phyloP scores from a whole-genome alignment of 441 rosid species.

The Gossypium schwendimanii region DNA sequence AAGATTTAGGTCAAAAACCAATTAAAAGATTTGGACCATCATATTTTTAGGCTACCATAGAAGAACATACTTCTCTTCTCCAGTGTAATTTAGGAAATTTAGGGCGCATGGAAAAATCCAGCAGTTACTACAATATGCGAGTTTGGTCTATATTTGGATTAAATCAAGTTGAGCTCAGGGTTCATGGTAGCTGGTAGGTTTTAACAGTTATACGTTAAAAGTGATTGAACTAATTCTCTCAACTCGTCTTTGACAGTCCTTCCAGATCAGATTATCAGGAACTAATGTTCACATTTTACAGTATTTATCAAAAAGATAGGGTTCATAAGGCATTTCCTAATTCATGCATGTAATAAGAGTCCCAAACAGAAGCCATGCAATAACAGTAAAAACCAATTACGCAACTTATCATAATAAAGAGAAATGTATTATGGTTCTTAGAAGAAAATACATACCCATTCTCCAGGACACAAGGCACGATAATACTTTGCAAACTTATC shows the following conservation, averaged over 20 bases:
- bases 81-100: neutral
- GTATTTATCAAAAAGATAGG: neutral
- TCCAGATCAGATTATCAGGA: neutral
- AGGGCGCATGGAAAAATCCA: neutral
- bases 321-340: neutral
- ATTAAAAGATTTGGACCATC: neutral
- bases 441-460: constrained; percentile 64
- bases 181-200: neutral
- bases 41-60: neutral
- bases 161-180: neutral
- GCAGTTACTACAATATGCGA: neutral
- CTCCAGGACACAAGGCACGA: constrained; percentile 89
- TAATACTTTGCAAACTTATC: constrained; percentile 86
- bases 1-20: neutral
- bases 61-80: neutral
- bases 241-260: neutral
- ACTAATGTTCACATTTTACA: neutral
- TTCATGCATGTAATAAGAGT: neutral
- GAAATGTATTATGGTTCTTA: neutral
- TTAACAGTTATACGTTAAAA: neutral
- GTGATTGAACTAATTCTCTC: neutral
- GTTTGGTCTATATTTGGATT: neutral
- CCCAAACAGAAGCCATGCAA: neutral
- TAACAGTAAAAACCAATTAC: neutral
- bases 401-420: neutral